A percentile compares a stretch with the other conserved stretches of the same genome.
phyloP scores from a whole-genome alignment of 164 flowering plant genomes.

The Brasenia schreberi region DNA sequence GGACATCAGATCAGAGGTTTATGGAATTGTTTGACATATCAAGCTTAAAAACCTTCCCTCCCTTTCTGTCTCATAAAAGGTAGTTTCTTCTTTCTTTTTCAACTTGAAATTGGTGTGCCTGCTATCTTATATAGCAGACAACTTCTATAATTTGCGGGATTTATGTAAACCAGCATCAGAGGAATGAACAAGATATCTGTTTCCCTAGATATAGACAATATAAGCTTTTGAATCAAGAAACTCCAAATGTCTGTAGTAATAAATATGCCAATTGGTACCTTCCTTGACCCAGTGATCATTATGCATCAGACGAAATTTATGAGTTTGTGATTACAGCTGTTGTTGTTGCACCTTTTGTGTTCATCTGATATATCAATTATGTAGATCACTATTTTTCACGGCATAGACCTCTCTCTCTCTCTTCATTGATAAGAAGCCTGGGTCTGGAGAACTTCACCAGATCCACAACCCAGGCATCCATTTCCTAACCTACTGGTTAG shows the following conservation, averaged over 20 bases:
- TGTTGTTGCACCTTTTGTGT: no score
- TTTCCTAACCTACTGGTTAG: no score
- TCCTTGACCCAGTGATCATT: no score
- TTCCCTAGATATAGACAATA: neutral
- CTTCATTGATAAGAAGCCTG: no score
- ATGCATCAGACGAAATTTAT: no score
- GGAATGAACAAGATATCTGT: neutral
- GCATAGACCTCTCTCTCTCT: no score
- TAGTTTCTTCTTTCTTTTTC: slow-evolving; percentile 6
- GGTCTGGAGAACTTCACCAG: no score
- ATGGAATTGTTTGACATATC: slow-evolving; percentile 65
- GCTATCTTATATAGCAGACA: neutral
- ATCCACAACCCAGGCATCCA: no score
- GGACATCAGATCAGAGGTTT: slow-evolving; percentile 66
- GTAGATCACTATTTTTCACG: no score
- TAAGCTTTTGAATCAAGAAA: no score
- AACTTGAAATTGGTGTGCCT: neutral
- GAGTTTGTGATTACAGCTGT: no score
- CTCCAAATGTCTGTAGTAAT: neutral
- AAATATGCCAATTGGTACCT: neutral
- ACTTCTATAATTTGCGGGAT: neutral
- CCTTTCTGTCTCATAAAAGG: slow-evolving; percentile 39
- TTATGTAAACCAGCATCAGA: neutral
- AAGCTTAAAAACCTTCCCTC: slow-evolving; percentile 35
- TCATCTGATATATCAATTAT: no score